Base-by-base conservation (phyloP, 768 basidiomycete genomes). In the Suillus plorans region DNA sequence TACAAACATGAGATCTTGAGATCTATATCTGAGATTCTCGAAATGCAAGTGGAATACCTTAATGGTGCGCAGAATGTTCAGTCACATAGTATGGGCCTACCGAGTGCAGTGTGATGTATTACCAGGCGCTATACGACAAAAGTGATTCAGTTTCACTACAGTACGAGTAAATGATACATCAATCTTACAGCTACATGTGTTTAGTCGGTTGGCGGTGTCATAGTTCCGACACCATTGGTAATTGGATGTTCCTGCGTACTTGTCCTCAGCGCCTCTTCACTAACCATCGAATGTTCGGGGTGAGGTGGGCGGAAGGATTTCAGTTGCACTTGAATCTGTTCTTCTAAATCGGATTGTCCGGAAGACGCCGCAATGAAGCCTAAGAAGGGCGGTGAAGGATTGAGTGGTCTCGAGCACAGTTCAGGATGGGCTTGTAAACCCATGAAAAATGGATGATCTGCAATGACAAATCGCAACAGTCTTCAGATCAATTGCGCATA, bases 361-460 rank as follows among this genome's bases (percentile, higher is more conserved):
- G 82, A 82, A 0, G 97, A 80, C 1, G 97, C 95, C 5, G 97
- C 88, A 56, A 99, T 85, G 75, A 99, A 91, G 16, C 97, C 97
- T 61, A 99, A 89, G 88, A 98, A 98, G 0, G 95, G 90, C 0
- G 97, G 97, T 0, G 95, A 97, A 2, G 97, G 97, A 79, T 99
- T 99, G 50, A 99, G 82, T 2, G 97, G 97, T 36, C 97, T 89
- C 28, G 97, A 96, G 81, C 97, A 99, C 80, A 99, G 96, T 77
- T 99, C 97, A 0, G 97, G 97, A 72, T 99, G 97, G 1, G 97
- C 94, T 80, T 99, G 97, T 52, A 99, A 82, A 28, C 88, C 97
- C 52, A 97, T 80, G 74, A 96, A 99, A 82, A 87, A 99, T 2
- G 95, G 93, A 77, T 99, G 97, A 69, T 92, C 96, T 94, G 68